Evolutionary conservation across 768 basidiomycete genomes (phyloP), one percentile per base, ranked within the genome.

Genomic region (Suillus placidus): DNA sequence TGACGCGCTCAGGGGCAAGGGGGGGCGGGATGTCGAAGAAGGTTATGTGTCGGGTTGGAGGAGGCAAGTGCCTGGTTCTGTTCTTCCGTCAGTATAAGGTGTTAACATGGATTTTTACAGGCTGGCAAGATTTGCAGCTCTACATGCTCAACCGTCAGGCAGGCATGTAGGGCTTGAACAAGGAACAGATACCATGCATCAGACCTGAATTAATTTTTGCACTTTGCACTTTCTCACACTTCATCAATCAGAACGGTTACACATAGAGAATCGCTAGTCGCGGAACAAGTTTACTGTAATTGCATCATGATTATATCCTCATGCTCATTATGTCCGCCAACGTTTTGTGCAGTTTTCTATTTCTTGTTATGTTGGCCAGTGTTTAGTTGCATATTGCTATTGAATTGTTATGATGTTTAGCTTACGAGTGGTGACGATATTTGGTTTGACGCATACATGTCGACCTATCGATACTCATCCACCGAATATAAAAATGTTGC

Each of bases 31-130:
- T 79, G 69, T 81, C 82, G 70, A 93, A 91, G 86, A 95, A 94
- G 78, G 94, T 95, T 37, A 91, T 96, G 90, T 93, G 91, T 78
- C 88, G 94, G 66, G 90, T 95, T 67, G 94, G 94, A 55, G 93
- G 92, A 77, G 92, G 92, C 89, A 69, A 72, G 87, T 81, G 7
- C 61, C 55, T 65, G 66, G 60, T 0, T 18, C 6, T 23, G 32
- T 3, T 47, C 62, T 16, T 66, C 73, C 1, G 69, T 38, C 6
- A 38, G 26, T 62, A 35, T 3, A n/a, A 47, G 6, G 18, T 49
- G 14, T 38, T 55, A 2, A 38, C 61, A 43, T 42, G 57, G 61
- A 54, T 43, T 54, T 65, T 52, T 66, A 54, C 72, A 89, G 91
- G 91, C 47, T 93, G 91, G 91, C 92, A 92, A 71, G 90, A 92